Evolutionary conservation across 2,329 filamentous ascomycete genomes (phyloP), one percentile per base, ranked within the genome.

Genomic region (Metarhizium robertsii): DNA sequence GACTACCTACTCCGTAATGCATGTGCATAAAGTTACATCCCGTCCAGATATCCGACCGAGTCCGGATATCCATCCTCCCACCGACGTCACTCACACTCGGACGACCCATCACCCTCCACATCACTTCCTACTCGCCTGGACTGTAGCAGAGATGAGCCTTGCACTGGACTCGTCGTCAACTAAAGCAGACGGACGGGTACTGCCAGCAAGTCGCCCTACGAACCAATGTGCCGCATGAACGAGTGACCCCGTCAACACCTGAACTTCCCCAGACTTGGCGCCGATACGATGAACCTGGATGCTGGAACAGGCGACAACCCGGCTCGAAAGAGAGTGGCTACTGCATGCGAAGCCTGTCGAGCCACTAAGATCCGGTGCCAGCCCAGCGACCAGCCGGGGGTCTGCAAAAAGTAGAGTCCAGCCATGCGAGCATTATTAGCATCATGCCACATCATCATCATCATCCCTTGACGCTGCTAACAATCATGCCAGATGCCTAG

Each of bases 281-380:
- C 8, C n/a, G 25, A 18, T 18, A 25, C 13, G 13, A 29, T 40
- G 43, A 20, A 52, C 50, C 63, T 62, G 59, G 56, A 57, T 34
- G 32, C 57, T 46, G 58, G 51, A 46, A 46, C 51, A n/a, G n/a
- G 13, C 30, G 53, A 29, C 8, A 49, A 16, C 11, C 30, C 38
- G 14, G n/a, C 34, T 16, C 58, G 56, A 30, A 67, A 69, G 58
- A 63, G 67, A 45, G 51, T 65, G 16, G 62, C 62, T 18, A 71
- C 81, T 68, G 71, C 79, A 20, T 82, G 79, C 55, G 79, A 82
- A 64, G 75, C 77, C 2, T 82, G 79, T 59, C 70, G 79, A 54
- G 70, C 67, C 11, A 76, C 78, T 55, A 83, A 81, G 67, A 71
- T 80, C 25, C 79, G 76, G 55, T 83, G 79, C 59, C 74, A 75